Evolutionary conservation across 2,329 filamentous ascomycete genomes (phyloP).

Genomic region (Cytospora paraplurivora): DNA sequence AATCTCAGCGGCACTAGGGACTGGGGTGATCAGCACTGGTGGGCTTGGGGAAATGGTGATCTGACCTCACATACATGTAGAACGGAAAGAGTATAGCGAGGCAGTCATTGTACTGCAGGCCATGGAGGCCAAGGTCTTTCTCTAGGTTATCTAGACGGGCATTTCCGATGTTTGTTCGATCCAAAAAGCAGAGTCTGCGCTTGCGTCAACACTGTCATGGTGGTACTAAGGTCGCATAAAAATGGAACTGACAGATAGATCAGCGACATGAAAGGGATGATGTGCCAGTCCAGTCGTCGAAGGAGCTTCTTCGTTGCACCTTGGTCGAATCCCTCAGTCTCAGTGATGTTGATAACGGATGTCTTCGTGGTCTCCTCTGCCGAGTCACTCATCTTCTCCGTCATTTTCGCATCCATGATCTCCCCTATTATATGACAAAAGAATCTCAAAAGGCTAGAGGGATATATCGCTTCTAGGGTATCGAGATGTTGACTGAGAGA

Average conservation of each 20-base stretch:
- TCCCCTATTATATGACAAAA: not conserved
- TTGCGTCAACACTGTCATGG: not conserved
- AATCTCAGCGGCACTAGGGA: conserved; percentile 43
- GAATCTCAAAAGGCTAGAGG: too few species aligned
- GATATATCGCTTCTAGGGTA: not conserved
- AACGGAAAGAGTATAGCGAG: conserved; percentile 56
- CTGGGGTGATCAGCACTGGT: not conserved
- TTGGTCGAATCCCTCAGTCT: conserved; percentile 32
- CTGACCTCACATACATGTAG: conserved; percentile 42
- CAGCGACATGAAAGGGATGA: conserved; percentile 61
- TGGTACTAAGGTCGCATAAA: fast-evolving
- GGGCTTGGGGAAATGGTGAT: not conserved
- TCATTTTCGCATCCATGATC: not conserved
- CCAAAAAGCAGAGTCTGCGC: conserved; percentile 41
- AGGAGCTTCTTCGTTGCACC: conserved; percentile 52
- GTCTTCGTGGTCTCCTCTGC: not conserved
- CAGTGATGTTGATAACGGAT: conserved; percentile 11
- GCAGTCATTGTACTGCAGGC: conserved; percentile 39
- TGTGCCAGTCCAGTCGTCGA: conserved; percentile 54
- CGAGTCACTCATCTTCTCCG: not conserved
- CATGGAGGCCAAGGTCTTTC: conserved; percentile 34
- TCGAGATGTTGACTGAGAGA: too few species aligned
- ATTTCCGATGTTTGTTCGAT: conserved; percentile 52
- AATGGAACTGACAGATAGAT: conserved; percentile 50
- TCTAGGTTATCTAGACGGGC: conserved; percentile 42